phyloP scores from a whole-genome alignment of 305 asterid genomes.

The Solanum chacoense region DNA sequence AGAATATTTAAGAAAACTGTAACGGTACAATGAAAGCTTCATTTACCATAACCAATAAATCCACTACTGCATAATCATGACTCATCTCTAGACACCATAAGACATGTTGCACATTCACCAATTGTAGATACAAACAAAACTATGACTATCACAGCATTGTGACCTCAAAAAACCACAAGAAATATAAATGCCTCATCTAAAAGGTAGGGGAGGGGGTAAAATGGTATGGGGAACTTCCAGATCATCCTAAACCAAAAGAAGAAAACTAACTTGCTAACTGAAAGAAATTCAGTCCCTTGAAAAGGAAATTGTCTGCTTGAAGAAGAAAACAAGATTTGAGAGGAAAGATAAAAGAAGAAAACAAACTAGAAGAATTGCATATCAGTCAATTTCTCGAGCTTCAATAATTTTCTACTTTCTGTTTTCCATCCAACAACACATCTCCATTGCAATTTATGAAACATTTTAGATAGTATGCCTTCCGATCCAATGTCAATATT shows the following conservation, averaged over 20 bases:
- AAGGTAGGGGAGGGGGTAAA: neutral
- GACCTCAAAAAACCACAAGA: neutral
- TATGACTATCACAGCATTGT: neutral
- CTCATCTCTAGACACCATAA: neutral
- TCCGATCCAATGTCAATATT: neutral
- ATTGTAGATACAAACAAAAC: neutral
- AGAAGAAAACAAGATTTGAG: neutral
- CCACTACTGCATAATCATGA: neutral
- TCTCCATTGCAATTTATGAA: neutral
- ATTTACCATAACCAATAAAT: neutral
- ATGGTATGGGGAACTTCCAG: neutral
- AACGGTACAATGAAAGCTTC: neutral
- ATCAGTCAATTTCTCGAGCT: neutral
- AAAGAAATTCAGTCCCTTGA: neutral
- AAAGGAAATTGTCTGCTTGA: neutral
- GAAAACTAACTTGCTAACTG: neutral
- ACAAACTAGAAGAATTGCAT: neutral
- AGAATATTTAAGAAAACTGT: neutral
- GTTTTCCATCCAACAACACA: neutral
- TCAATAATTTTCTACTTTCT: neutral
- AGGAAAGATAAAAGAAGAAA: neutral
- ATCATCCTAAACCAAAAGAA: neutral
- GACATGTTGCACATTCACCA: neutral
- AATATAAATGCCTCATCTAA: neutral
- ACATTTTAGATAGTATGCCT: neutral